phyloP scores from a whole-genome alignment of 1,139 yeast genomes.

The Diutina catenulata region DNA sequence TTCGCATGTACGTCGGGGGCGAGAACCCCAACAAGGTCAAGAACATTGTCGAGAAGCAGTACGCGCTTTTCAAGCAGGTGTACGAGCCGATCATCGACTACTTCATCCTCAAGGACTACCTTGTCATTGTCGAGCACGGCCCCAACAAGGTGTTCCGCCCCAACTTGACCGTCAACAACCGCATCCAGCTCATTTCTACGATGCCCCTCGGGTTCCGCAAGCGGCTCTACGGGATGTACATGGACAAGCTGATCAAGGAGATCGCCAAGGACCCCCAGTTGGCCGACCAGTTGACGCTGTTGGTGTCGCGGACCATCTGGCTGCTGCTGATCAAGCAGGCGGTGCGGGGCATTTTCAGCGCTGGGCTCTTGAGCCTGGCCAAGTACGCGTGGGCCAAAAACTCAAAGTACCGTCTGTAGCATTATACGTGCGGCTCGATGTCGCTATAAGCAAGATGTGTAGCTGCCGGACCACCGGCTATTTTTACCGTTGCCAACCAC shows the following conservation, averaged over 20 bases:
- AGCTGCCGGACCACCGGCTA: too few species aligned
- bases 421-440: too few species aligned
- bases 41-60: conserved; percentile 77
- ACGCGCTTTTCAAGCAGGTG: conserved; percentile 50
- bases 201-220: conserved; percentile 1
- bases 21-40: conserved; percentile 84
- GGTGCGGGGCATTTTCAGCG: conserved; percentile 73
- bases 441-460: too few species aligned
- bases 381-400: conserved; percentile 73
- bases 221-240: conserved; percentile 7
- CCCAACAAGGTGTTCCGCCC: neutral
- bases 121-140: neutral
- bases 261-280: neutral
- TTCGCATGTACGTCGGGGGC: conserved; percentile 76
- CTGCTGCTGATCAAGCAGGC: conserved; percentile 68
- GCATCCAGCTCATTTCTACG: conserved; percentile 1
- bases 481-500: too few species aligned
- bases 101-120: neutral
- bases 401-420: neutral
- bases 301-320: conserved; percentile 50
- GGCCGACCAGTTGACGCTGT: conserved; percentile 26
- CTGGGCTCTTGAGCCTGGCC: conserved; percentile 65
- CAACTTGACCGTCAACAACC: neutral
- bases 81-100: neutral
- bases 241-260: neutral